Base-by-base conservation (phyloP, 805 yeast genomes). In the Wickerhamomyces rabaulensis region DNA sequence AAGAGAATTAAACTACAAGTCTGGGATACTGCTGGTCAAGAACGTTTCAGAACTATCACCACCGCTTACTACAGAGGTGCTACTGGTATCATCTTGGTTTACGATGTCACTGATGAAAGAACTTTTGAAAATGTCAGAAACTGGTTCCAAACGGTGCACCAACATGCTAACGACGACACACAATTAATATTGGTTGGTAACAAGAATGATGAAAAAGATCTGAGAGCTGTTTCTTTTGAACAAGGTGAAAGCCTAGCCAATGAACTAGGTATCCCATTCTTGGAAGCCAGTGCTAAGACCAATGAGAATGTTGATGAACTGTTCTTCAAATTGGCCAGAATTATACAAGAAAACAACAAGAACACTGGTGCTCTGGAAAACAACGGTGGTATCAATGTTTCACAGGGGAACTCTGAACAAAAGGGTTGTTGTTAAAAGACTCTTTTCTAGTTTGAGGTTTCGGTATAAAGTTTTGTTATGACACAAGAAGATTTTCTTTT, bases 1-100 rank as follows among this genome's bases (percentile, higher is more conserved):
- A 87, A 87, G 69, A 85, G 85, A 54, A 87, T 94, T 68, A 94
- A 94, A 71, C 78, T 92, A 64, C 99, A 94, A 68, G 87, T 92
- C 39, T 86, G 97, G 97, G 97, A 90, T 65, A 90, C 97, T 37
- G 97, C 97, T 1, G 97, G 97, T n/a, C 97, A 90, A 70, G 97
- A 90, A 66, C 76, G 97, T 62, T 90, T 90, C 72, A 80, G 96
- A 70, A 88, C 96, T 38, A 90, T 90, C 70, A 91, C 94, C 42
- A 85, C 94, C n/a, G 92, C 95, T 1, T 87, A 87, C 68, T 87
- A 87, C 68, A 80, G 95, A 67, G 95, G 95, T 48, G 94, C 95
- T 48, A 83, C 84, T 82, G 95, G 95, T 52, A 86, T 87, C 59
- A 82, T 86, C 43, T 75, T 87, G 60, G 90, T 87, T 33, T 87